Evolutionary conservation across 202 grass and related monocot genomes (phyloP), one percentile per base, ranked within the genome.

Genomic region (Dendrocalamus latiflorus): DNA sequence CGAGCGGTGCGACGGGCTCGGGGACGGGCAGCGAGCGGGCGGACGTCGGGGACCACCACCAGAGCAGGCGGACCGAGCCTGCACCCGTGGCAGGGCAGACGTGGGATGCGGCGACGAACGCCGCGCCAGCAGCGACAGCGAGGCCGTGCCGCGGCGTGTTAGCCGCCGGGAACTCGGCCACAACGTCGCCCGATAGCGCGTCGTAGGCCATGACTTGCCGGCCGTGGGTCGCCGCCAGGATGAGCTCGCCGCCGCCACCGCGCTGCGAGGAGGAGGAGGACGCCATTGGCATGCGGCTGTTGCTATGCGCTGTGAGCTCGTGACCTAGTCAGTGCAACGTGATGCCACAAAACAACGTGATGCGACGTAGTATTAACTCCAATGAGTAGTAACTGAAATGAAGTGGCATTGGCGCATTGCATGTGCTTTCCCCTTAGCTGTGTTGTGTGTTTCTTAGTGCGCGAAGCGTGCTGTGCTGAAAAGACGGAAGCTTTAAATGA

Each of bases 81-180:
- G 70, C 16, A 22, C 61, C 51, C 1, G 70, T 85, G 53, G 20
- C 47, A 4, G 11, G 78, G 58, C 68, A 84, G 13, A 84, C 62
- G 21, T 88, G 75, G 8, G 86, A 79, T 37, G 68, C 74, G 5
- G 48, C 74, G 15, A 80, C 16, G 34, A 72, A 56, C 4, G 43
- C 33, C 14, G 43, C 4, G 15, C 49, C 30, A 0, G 44, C 1
- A 16, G 34, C 51, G 6, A 70, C 13, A 2, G 63, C 47, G 7
- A 76, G 81, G 30, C 70, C 87, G 14, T 81, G 70, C 16, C 76
- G 76, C 22, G 82, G 62, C 20, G 78, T 79, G 66, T 54, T 65
- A 50, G 65, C 22, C 4, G 17, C n/a, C 16, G 61, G 63, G 86
- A 84, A 79, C 25, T 79, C 74, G 37, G 74, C 59, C 67, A 83